Conservation (phyloP, 2,329 filamentous ascomycete species). For the Pseudocercospora pini-densiflorae region DNA sequence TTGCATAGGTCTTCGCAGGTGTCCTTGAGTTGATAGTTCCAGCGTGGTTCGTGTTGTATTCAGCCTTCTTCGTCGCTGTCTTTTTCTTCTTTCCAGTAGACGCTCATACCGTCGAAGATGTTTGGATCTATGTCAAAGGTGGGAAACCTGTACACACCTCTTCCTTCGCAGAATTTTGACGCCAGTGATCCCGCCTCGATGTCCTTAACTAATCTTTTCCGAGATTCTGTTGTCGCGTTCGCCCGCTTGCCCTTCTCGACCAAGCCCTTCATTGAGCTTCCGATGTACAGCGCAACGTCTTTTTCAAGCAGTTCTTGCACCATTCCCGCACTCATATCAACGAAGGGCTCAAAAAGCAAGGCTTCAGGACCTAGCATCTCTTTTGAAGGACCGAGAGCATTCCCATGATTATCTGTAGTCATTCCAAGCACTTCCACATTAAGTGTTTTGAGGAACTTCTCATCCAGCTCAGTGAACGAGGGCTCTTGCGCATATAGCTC, state of each 20-base stretch:
- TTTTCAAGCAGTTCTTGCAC: conserved; percentile 22
- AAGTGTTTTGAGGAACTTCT: conserved; percentile 31
- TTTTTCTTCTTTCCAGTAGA: conserved; percentile 32
- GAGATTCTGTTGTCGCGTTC: conserved; percentile 7
- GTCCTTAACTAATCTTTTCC: conserved; percentile 9
- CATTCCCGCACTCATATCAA: conserved; percentile 31
- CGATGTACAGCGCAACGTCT: conserved; percentile 30
- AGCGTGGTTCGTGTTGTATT: not conserved
- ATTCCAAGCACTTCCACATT: conserved; percentile 25
- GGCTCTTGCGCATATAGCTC: conserved; percentile 38
- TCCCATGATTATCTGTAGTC: not conserved
- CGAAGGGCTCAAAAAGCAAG: conserved; percentile 35
- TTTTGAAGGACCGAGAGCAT: conserved; percentile 24
- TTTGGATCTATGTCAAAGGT: conserved; percentile 37
- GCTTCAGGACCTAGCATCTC: conserved; percentile 20
- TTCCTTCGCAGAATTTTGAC: conserved; percentile 19
- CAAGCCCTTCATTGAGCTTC: conserved; percentile 29
- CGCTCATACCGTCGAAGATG: conserved; percentile 34
- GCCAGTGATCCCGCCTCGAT: conserved; percentile 21
- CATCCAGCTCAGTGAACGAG: conserved; percentile 35
- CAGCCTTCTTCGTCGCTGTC: not conserved
- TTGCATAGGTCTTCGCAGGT: not conserved
- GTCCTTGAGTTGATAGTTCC: not conserved
- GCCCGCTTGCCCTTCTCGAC: not conserved
- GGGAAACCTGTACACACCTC: conserved; percentile 29